phyloP scores from a whole-genome alignment of 1,139 yeast genomes.

The Casaregolazyma lundiana region DNA sequence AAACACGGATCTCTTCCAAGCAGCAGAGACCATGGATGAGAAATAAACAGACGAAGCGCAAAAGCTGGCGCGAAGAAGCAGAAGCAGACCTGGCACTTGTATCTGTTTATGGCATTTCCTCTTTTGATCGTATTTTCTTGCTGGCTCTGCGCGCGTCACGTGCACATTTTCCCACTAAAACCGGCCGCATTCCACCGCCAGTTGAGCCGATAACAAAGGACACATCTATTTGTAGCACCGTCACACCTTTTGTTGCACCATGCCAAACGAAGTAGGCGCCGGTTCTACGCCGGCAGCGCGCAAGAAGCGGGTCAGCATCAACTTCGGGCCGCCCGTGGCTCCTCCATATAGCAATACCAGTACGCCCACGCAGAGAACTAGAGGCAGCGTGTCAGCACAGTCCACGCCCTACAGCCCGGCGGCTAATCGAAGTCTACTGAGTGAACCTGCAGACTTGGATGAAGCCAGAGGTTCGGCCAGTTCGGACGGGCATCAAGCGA shows the following conservation, averaged over 20 bases:
- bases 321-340: slow-evolving; percentile 27
- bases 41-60: too few species aligned
- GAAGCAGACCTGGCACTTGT: neutral
- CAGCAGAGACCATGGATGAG: slow-evolving; percentile 2
- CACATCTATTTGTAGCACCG: too few species aligned
- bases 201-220: too few species aligned
- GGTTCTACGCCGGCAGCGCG: slow-evolving; percentile 17
- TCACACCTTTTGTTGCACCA: neutral
- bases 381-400: slow-evolving; percentile 2
- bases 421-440: neutral
- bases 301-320: slow-evolving; percentile 26
- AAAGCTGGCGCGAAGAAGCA: neutral
- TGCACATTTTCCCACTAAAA: neutral
- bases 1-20: slow-evolving; percentile 14
- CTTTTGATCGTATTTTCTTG: too few species aligned
- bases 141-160: neutral
- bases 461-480: neutral
- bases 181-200: too few species aligned
- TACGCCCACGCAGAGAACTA: slow-evolving; percentile 2
- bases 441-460: neutral
- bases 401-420: slow-evolving; percentile 1
- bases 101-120: neutral
- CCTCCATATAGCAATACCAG: slow-evolving; percentile 10
- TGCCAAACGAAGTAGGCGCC: slow-evolving; percentile 2
- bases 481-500: neutral